Evolutionary conservation across 2,329 filamentous ascomycete species (phyloP).

Genomic region (Pyrenophora tritici-repentis): DNA sequence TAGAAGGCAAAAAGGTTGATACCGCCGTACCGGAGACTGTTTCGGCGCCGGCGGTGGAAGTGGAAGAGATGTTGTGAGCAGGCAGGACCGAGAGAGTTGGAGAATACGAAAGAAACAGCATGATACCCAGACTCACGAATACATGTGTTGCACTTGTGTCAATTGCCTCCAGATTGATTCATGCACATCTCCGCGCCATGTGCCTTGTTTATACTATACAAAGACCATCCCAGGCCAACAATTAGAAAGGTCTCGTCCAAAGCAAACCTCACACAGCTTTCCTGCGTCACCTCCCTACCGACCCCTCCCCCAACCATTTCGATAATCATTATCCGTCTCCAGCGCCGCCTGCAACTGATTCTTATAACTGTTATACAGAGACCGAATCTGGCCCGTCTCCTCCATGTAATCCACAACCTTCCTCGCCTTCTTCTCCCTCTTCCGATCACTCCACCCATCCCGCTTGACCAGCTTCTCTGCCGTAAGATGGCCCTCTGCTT

Average conservation of each 20-base stretch:
- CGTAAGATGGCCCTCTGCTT: conserved; percentile 61
- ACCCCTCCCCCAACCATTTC: conserved; percentile 7
- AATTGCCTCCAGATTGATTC: not conserved
- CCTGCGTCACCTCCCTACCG: not conserved
- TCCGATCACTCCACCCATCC: conserved; percentile 64
- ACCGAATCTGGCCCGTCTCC: conserved; percentile 60
- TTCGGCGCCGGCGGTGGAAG: conserved; percentile 18
- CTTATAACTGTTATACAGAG: conserved; percentile 70
- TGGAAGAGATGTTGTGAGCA: conserved; percentile 37
- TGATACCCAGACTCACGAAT: conserved; percentile 14
- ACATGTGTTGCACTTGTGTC: not conserved
- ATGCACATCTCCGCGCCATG: not conserved
- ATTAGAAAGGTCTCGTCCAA: not conserved
- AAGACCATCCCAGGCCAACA: not conserved
- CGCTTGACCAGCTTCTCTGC: conserved; percentile 64
- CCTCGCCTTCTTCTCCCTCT: conserved; percentile 65
- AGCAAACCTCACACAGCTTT: not conserved
- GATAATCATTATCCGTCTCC: conserved; percentile 32
- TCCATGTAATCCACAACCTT: conserved; percentile 69
- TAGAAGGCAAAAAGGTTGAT: conserved; percentile 2
- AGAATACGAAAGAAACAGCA: conserved; percentile 1
- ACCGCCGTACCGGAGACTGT: conserved; percentile 18
- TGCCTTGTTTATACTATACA: not conserved
- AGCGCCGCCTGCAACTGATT: conserved; percentile 54
- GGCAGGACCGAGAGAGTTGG: not conserved